Evolutionary conservation across 2,329 filamentous ascomycete species (phyloP), one percentile per base, ranked within the genome.

Genomic region (Clarireedia monteithiana): DNA sequence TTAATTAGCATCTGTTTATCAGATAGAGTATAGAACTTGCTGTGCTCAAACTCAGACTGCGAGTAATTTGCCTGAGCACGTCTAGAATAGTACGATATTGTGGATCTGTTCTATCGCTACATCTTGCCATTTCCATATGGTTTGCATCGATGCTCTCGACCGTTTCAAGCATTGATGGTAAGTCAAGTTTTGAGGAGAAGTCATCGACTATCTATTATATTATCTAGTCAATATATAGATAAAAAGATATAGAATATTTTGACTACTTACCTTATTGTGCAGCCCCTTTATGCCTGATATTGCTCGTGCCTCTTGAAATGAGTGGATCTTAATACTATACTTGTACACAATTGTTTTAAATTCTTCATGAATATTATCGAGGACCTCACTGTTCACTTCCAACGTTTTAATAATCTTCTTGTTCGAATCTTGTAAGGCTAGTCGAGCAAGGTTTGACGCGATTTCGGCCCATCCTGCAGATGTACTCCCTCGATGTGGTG

Each of bases 101-200:
- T n/a, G 14, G 48, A 50, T 50, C 48, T 6, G 15, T 23, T 44
- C 40, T 44, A 23, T 23, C 20, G 27, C 48, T 50, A 26, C 23
- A 50, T 50, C 48, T 50, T 9, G 48, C 48, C 27, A 74, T 74
- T 50, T 73, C 63, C 59, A 66, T 72, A 56, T 75, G 72, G 49
- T 74, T 68, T 12, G 70, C 68, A 58, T 74, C 68, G 30, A 74
- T 71, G 51, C 63, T 71, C 53, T 73, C 70, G 6, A 72, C 67
- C 2, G 65, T 72, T 59, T 74, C 71, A 23, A 69, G 50, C 14
- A 44, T 39, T 53, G 47, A 57, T 23, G 68, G 65, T 12, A 73
- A 63, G 39, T 67, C 72, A 24, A 73, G 61, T 62, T 71, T 73
- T 15, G 72, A 75, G 34, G 72, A 74, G 56, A 69, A 71, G 60